A percentile compares a stretch with the other conserved stretches of the same genome.
These are phyloP conservation scores for Sporothrix humicola DNA, from an alignment of 2,329 filamentous ascomycete species.

Conservation along the genomic window DNA sequence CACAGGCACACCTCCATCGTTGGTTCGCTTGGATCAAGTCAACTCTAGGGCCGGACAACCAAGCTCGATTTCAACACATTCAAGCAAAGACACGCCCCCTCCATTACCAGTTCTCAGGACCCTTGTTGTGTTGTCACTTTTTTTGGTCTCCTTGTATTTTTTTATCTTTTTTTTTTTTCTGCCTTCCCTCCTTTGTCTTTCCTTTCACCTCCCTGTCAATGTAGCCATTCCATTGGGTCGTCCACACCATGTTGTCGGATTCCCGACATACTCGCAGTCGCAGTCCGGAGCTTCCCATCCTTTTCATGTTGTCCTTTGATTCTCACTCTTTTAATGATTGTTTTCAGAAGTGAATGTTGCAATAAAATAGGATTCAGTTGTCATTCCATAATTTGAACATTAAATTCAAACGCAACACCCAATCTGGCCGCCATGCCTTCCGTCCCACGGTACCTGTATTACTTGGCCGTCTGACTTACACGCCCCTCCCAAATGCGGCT, in stretches of 20 bases:
- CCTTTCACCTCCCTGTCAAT: not conserved
- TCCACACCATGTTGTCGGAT: not conserved
- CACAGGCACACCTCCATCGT: no score
- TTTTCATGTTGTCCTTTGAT: no score
- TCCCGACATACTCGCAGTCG: not conserved
- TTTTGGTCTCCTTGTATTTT: no score
- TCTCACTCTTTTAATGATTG: no score
- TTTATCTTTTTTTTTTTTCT: not conserved
- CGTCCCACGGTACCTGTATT: no score
- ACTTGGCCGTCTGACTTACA: not conserved
- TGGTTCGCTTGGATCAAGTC: not conserved
- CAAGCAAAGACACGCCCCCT: conserved; percentile 1
- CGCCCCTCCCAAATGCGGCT: not conserved
- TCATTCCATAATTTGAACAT: no score
- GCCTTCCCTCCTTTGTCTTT: no score
- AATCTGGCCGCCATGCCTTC: no score
- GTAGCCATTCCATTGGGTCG: conserved; percentile 9
- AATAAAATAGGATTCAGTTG: not conserved
- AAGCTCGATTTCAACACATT: not conserved
- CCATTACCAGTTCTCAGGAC: not conserved
- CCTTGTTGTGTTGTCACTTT: conserved; percentile 8
- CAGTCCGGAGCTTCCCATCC: not conserved
- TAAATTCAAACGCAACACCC: no score
- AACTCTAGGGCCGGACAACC: not conserved
- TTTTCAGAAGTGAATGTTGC: no score